Evolutionary conservation across 2,329 filamentous ascomycete genomes (phyloP).

Genomic region (Triangularia verruculosa): DNA sequence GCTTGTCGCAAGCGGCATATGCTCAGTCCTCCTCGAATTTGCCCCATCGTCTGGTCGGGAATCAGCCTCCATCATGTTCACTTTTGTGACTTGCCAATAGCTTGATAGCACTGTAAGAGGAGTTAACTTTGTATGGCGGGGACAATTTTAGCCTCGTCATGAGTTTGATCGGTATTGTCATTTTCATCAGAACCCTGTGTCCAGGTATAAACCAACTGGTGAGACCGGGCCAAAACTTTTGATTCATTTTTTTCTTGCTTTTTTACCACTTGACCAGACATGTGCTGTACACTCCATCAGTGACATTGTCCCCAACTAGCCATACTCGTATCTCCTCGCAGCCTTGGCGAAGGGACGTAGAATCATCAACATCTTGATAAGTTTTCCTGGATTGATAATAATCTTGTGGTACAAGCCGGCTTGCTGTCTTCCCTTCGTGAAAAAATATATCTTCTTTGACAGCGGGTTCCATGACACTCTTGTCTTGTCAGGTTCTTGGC

Average conservation of each 20-base stretch:
- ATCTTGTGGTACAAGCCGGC: slow-evolving; percentile 6
- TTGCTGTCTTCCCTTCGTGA: background rate
- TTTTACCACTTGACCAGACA: slow-evolving; percentile 1
- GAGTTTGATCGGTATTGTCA: background rate
- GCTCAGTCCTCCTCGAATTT: background rate
- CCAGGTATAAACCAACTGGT: slow-evolving; percentile 12
- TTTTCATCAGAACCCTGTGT: background rate
- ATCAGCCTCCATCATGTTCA: background rate
- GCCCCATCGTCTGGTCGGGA: background rate
- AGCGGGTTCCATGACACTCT: background rate
- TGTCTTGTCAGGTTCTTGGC: background rate
- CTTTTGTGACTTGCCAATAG: background rate
- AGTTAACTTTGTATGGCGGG: background rate
- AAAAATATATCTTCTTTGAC: slow-evolving; percentile 1
- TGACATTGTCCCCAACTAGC: slow-evolving; percentile 7
- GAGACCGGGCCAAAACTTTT: slow-evolving; percentile 17
- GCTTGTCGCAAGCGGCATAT: background rate
- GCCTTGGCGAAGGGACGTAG: background rate
- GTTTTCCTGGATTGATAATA: slow-evolving; percentile 2
- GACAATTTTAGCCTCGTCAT: background rate
- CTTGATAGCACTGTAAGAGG: background rate
- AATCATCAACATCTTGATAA: slow-evolving; percentile 4
- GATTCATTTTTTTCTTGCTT: background rate
- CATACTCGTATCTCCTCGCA: slow-evolving; percentile 18
- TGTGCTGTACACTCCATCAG: slow-evolving; percentile 17